Evolutionary conservation across 2,329 filamentous ascomycete species (phyloP).

Genomic region (Botryotinia calthae): DNA sequence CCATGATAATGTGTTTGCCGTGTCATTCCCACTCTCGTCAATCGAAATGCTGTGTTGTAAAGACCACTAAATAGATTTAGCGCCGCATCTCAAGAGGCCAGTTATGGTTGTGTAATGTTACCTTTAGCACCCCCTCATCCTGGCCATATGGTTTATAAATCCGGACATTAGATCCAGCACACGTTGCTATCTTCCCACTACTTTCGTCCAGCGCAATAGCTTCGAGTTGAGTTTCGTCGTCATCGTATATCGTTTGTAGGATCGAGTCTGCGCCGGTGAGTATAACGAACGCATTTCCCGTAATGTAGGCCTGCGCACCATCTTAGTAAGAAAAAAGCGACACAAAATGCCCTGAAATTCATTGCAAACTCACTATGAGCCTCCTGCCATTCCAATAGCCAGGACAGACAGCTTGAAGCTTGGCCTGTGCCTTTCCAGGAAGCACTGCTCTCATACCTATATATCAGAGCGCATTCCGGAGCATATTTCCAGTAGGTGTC

Average conservation of each 20-base stretch:
- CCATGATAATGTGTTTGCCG: constrained; percentile 72
- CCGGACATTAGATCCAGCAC: constrained; percentile 63
- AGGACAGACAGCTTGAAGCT: constrained; percentile 73
- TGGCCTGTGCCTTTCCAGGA: constrained; percentile 74
- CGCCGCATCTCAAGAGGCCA: constrained; percentile 9
- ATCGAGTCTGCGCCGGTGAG: constrained; percentile 71
- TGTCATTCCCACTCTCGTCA: constrained; percentile 42
- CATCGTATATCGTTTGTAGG: constrained; percentile 87
- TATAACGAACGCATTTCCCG: constrained; percentile 82
- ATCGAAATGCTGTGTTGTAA: constrained; percentile 60
- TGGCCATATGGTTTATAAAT: constrained; percentile 75
- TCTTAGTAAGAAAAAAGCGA: constrained; percentile 21
- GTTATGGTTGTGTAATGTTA: constrained; percentile 42
- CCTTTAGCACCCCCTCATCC: constrained; percentile 71
- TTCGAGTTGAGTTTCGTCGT: constrained; percentile 62
- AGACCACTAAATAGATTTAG: constrained; percentile 52
- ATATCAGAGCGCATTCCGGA: constrained; percentile 27
- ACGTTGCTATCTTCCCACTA: constrained; percentile 81
- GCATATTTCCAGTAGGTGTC: constrained; percentile 14
- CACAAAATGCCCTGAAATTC: neutral
- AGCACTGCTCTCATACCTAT: constrained; percentile 73
- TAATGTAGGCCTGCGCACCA: constrained; percentile 72
- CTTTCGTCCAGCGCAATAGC: constrained; percentile 78
- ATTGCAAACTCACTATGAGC: constrained; percentile 59
- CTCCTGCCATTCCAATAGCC: constrained; percentile 70